Evolutionary conservation across 495 filamentous ascomycete species (phyloP).

Genomic region (Pyrenula aspistea): DNA sequence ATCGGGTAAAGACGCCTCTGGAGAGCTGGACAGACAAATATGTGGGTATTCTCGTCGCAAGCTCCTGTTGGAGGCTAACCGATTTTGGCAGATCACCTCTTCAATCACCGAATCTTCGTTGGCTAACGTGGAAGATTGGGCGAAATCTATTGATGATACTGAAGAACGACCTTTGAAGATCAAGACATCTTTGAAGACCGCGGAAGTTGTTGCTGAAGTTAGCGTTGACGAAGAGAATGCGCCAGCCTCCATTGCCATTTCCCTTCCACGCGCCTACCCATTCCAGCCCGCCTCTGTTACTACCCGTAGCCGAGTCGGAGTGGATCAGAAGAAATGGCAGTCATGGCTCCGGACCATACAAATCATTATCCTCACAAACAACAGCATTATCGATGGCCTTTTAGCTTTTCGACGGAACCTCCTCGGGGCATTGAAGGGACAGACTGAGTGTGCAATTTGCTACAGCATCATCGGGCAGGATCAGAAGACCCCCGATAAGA

Average conservation of each 20-base stretch:
- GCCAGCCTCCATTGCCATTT: constrained; percentile 63
- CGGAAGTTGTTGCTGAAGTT: constrained; percentile 72
- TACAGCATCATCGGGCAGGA: constrained; percentile 84
- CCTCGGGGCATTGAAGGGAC: constrained; percentile 74
- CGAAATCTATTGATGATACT: constrained; percentile 33
- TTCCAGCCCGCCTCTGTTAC: constrained; percentile 65
- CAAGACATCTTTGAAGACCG: constrained; percentile 53
- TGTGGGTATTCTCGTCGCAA: constrained; percentile 28
- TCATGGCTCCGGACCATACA: constrained; percentile 76
- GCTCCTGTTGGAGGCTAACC: too few species aligned
- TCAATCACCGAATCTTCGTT: constrained; percentile 62
- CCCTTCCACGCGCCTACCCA: constrained; percentile 69
- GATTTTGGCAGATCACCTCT: constrained; percentile 58
- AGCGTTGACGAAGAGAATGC: constrained; percentile 78
- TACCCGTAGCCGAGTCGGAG: constrained; percentile 68
- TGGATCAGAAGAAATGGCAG: constrained; percentile 83
- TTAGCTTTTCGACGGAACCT: constrained; percentile 74
- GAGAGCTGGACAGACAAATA: constrained; percentile 73
- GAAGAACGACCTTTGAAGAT: constrained; percentile 61
- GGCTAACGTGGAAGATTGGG: constrained; percentile 62
- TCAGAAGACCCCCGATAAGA: constrained; percentile 79
- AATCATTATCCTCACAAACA: constrained; percentile 83
- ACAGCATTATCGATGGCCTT: constrained; percentile 73
- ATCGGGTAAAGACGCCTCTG: constrained; percentile 62
- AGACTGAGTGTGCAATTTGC: constrained; percentile 94